Base-by-base conservation (phyloP, 345 rosid species). In the Ricinus communis region DNA sequence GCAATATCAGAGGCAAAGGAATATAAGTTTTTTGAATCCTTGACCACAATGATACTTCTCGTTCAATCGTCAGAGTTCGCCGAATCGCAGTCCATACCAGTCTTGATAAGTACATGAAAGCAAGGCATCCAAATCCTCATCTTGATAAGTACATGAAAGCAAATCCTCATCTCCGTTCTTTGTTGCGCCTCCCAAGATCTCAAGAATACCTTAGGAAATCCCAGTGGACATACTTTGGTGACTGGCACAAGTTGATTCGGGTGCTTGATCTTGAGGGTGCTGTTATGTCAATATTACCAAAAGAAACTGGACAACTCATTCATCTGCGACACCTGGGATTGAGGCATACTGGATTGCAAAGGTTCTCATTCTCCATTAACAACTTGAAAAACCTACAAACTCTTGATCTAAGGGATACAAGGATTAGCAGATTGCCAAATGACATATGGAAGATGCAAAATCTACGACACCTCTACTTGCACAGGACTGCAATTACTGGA, bases 241-340 rank as follows among this genome's bases (percentile, higher is more conserved):
- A 65, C 33, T 28, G 25, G 18, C 41, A 27, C 49, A 76, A 70
- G 31, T 51, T 53, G 63, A 66, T 76, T 13, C 50, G 75, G 53
- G 71, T 76, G 51, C 55, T 76, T 31, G 79, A 76, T 70, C 38
- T 76, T 51, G 74, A 76, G 30, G 66, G 66, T 19, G 19, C 30
- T 21, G 15, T 8, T 49, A 5, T 65, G 27, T 12, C 11, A 8
- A 8, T 46, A 16, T 30, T 65, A 46, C 55, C 69, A 24, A 65
- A 49, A 15, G 56, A 6, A n/a, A 65, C 24, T 16, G 8, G 71
- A 52, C 33, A 65, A 21, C 71, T 65, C 25, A 65, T 76, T 36
- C 79, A 76, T 52, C 51, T 76, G n/a, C 24, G 79, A 59, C 65
- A 76, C 54, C 36, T 76, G 5, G 74, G 79, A 46, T 57, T 76